Conservation (phyloP, 768 basidiomycete genomes). For the Fistulinella prunicolor region DNA sequence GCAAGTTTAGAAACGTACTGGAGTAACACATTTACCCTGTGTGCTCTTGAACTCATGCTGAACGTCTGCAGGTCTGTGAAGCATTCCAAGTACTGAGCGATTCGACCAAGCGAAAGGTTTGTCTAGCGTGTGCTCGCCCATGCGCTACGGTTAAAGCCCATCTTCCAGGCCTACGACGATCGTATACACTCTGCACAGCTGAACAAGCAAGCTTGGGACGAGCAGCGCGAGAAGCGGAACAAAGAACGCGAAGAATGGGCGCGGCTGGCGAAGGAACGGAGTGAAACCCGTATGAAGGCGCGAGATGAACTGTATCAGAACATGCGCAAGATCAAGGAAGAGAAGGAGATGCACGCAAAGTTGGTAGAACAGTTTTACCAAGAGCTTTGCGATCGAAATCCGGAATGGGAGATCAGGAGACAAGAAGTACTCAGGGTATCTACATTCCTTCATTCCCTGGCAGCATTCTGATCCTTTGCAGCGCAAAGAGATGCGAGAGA, state of each 20-base stretch:
- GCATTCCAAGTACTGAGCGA: constrained; percentile 62
- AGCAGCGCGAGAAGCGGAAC: constrained; percentile 41
- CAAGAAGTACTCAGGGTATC: constrained; percentile 50
- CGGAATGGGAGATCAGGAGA: constrained; percentile 60
- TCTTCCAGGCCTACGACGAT: constrained; percentile 46
- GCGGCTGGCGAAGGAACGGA: constrained; percentile 45
- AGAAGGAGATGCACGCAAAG: constrained; percentile 37
- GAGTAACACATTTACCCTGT: constrained; percentile 22
- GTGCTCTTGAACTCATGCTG: constrained; percentile 15
- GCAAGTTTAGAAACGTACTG: constrained; percentile 57
- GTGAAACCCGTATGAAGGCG: constrained; percentile 48
- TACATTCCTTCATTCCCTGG: neutral
- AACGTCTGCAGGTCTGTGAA: constrained; percentile 49
- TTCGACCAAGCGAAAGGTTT: constrained; percentile 51
- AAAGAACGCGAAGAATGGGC: constrained; percentile 57
- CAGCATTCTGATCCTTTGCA: constrained; percentile 16
- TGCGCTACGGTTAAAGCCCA: neutral
- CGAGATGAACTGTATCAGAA: constrained; percentile 36
- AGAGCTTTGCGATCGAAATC: constrained; percentile 52
- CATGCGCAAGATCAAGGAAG: constrained; percentile 40
- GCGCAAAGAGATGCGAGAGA: constrained; percentile 30
- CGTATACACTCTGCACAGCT: constrained; percentile 32
- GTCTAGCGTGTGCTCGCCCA: constrained; percentile 7
- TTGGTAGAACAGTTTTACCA: constrained; percentile 55
- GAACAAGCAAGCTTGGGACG: constrained; percentile 29